Base-by-base conservation (phyloP, 306 rosid genomes). In the Glycine tomentella region DNA sequence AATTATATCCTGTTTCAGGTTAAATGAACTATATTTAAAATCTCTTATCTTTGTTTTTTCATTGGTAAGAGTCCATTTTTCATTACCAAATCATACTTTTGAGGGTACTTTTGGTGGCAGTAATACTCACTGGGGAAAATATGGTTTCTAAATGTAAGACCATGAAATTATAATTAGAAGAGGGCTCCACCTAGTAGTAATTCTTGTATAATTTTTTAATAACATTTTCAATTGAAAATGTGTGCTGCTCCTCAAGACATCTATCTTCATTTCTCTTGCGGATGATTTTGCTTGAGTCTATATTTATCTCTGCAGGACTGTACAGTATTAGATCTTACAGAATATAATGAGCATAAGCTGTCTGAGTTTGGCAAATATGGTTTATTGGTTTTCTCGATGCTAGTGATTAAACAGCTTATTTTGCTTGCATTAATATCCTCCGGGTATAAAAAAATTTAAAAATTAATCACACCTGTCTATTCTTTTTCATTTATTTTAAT, bases 251-350 rank as follows among this genome's bases (percentile, higher is more conserved):
- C 55, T 73, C 3, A 9, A 8, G 58, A 6, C 49, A 72, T 17
- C n/a, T n/a, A n/a, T n/a, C 69, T 17, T 67, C 61, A 52, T 49
- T 42, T 56, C 45, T 80, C 63, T 33, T 9, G 11, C 0, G 4
- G 52, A 20, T 53, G 76, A 56, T 72, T 68, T 57, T 73, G 40
- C 77, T 11, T 72, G 36, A n/a, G 69, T 71, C 77, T 45, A 61
- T 52, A 80, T n/a, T 61, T 59, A 33, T 80, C 49, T 42, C 33
- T 9, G 25, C 40, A 13, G 9, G 48, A 59, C 59, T 63, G 7
- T 58, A 33, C 11, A 16, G 49, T 49, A 48, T 44, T 53, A 69
- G 31, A 74, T 71, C 36, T 53, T 46, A 33, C 17, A 51, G 40
- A 48, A 48, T 80, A 63, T 9, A n/a, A 40, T 57, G 38, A 77